Evolutionary conservation across 192 early-diverging fungal genomes (phyloP), one percentile per base, ranked within the genome.

Genomic region (Dissophora globulifera): DNA sequence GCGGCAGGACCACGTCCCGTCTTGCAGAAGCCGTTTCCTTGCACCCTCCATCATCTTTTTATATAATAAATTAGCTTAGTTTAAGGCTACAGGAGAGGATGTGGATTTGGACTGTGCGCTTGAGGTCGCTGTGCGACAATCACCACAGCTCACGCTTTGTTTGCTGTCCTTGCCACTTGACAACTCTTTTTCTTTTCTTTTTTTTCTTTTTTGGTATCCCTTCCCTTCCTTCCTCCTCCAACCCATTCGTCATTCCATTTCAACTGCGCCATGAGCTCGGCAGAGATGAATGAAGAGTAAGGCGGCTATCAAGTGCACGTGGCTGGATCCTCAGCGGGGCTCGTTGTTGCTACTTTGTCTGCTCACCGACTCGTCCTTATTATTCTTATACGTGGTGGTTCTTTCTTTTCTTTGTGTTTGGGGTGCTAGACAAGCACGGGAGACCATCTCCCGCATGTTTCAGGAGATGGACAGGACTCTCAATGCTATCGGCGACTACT

Each of bases 381-480:
- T 23, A 22, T 49, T 48, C 26, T 27, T 47, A 17, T 46, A 32
- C 25, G 12, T 41, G 0, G 1, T 13, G 4, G 12, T 56, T 48
- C 57, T 25, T 49, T 23, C 32, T 42, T 47, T 30, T 23, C 32
- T 42, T 48, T 42, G 33, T 17, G 16, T 40, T 25, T 16, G n/a
- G n/a, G n/a, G n/a, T n/a, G n/a, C 16, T 46, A 75, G 70, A 9
- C 40, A 64, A 32, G 70, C 70, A 11, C 61, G 70, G 12, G 70
- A 75, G 11, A 58, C 62, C 20, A 15, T 75, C 55, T 31, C 41
- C 5, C 46, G 50, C 1, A 75, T 75, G 70, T 65, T 75, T 40
- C 47, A 56, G 0, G 70, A 75, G 19, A 75, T 75, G 50, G n/a
- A 27, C 9, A 59, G 42, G 40, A 75, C 70, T 1, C 13, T 75